A percentile compares a stretch with the other conserved stretches of the same genome.
These are phyloP conservation scores for Colletotrichum gigasporum DNA, from an alignment of 2,329 filamentous ascomycete genomes.

Conservation along the genomic window DNA sequence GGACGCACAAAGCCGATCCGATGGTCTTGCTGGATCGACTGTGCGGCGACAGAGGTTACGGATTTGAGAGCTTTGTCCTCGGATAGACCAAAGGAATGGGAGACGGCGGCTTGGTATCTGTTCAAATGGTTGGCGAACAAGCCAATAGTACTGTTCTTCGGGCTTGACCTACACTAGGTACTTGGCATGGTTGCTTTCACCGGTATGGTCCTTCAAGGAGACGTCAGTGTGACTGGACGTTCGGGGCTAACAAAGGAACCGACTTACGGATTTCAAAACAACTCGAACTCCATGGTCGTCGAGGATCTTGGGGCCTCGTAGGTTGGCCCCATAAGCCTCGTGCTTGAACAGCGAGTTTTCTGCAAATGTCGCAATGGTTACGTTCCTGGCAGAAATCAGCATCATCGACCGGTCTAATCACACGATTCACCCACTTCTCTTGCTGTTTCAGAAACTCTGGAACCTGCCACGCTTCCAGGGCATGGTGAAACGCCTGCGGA, in stretches of 20 bases:
- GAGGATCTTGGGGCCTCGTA: slow-evolving; percentile 50
- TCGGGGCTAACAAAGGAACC: background rate
- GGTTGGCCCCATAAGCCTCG: slow-evolving; percentile 50
- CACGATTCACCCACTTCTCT: slow-evolving; percentile 34
- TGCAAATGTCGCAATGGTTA: slow-evolving; percentile 53
- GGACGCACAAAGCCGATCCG: slow-evolving; percentile 52
- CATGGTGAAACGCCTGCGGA: slow-evolving; percentile 52
- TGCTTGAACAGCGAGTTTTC: slow-evolving; percentile 51
- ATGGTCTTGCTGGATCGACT: slow-evolving; percentile 50
- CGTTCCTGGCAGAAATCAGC: slow-evolving; percentile 35
- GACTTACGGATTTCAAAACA: slow-evolving; percentile 49
- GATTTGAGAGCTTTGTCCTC: slow-evolving; percentile 50
- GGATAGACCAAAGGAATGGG: slow-evolving; percentile 48
- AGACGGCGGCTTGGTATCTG: slow-evolving; percentile 46
- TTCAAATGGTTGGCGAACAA: background rate
- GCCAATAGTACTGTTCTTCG: background rate
- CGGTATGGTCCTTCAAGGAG: slow-evolving; percentile 41
- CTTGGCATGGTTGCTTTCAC: slow-evolving; percentile 47
- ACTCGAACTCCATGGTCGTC: slow-evolving; percentile 48
- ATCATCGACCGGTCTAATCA: background rate
- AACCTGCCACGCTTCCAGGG: slow-evolving; percentile 49
- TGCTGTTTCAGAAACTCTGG: slow-evolving; percentile 48
- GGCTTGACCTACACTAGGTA: slow-evolving; percentile 45
- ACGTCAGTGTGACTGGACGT: background rate
- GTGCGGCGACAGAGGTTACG: slow-evolving; percentile 55